Base-by-base conservation (phyloP, 2,329 filamentous ascomycete species). In the Lachnellula arida region DNA sequence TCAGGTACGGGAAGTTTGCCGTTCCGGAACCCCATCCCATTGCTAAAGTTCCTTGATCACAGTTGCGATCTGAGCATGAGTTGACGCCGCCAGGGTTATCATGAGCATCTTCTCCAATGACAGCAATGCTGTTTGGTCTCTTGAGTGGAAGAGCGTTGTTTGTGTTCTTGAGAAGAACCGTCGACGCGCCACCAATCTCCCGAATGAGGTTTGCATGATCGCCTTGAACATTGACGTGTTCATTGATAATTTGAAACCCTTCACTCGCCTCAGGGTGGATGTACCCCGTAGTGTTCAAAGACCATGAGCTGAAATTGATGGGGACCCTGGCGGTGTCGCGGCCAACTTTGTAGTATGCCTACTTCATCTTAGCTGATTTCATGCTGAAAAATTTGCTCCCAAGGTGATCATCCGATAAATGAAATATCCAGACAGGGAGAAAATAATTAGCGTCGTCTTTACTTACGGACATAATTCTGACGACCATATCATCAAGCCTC, bases 281-380 rank as follows among this genome's bases (percentile, higher is more conserved):
- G 59, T 83, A 88, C 42, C 87, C 89, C 61, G 81, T 87, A 0
- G 88, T 92, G 60, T 91, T 84, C 1, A 76, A 74, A 0, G 85
- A 89, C 93, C 93, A 97, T 5, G 91, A 91, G 65, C 88, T 88
- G 75, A 97, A 97, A 78, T 92, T 97, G 70, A 88, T 82, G 0
- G 74, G 72, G 11, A 67, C 57, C 42, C 56, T 59, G 8, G 58
- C 48, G 8, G 55, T 61, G 35, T 78, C 23, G 78, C 77, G 1
- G 83, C 80, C 65, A 15, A 67, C 63, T 48, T 51, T 52, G 49
- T 59, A 58, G 40, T 55, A 57, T 51, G 55, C 55, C 55, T 57
- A 32, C 3, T 1, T 22, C 12, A 1, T 15, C 2, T 47, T 32
- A 47, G 44, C n/a, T 15, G n/a, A 32, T 32, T 12, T 32, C 3